Percentiles rank a stretch among this genome's conserved stretches.
Evolutionary conservation across 2,329 filamentous ascomycete genomes (phyloP).

Genomic region (Penicillium sp.): DNA sequence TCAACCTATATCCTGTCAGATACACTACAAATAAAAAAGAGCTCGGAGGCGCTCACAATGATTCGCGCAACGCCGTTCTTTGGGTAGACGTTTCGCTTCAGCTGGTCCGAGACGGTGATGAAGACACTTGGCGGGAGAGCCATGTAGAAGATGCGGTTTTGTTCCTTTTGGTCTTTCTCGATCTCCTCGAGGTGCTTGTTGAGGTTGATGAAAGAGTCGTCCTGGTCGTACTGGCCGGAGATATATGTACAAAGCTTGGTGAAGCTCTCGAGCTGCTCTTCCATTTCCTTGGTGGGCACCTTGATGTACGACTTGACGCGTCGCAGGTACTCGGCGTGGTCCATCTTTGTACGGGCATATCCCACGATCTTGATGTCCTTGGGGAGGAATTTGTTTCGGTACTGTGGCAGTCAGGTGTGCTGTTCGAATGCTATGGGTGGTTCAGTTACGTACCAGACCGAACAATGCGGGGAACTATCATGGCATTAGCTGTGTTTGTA

Average conservation of each 20-base stretch:
- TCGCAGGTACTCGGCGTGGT: conserved; percentile 90
- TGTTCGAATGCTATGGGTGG: neutral
- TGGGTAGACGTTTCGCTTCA: conserved; percentile 97
- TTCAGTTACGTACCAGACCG: conserved; percentile 72
- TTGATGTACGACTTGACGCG: conserved; percentile 98
- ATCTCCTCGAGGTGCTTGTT: conserved; percentile 81
- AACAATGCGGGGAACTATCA: conserved; percentile 98
- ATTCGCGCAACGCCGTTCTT: conserved; percentile 85
- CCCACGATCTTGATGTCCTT: conserved; percentile 96
- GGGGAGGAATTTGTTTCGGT: conserved; percentile 96
- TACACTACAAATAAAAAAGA: neutral
- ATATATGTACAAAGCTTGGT: conserved; percentile 84
- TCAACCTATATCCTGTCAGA: conserved; percentile 64
- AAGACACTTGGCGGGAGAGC: conserved; percentile 96
- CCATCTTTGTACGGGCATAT: conserved; percentile 99
- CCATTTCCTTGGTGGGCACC: conserved; percentile 93
- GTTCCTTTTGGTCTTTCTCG: conserved; percentile 76
- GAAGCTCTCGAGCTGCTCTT: conserved; percentile 92
- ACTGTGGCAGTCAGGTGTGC: conserved; percentile 51
- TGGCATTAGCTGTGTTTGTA: conserved; percentile 44
- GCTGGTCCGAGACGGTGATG: conserved; percentile 92
- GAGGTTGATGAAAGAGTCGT: conserved; percentile 85
- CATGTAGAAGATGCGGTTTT: conserved; percentile 98
- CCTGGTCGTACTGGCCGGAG: conserved; percentile 95
- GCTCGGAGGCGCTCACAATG: conserved; percentile 63